Percentiles rank a stretch among this genome's conserved stretches.
phyloP scores from a whole-genome alignment of 352 stramenopile species.

The Phytophthora crassamura region DNA sequence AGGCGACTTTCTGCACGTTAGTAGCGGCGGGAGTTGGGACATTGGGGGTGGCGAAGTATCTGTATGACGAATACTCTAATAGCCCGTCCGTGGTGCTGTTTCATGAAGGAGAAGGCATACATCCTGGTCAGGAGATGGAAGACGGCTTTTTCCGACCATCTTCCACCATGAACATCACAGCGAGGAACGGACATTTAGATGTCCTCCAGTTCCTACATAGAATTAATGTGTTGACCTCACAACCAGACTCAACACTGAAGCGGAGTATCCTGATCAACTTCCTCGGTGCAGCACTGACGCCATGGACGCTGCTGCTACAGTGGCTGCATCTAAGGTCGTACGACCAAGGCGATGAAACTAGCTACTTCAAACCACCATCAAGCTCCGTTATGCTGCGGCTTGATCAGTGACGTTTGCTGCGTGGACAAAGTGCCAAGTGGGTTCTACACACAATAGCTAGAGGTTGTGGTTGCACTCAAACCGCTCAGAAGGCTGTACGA shows the following conservation, averaged over 20 bases:
- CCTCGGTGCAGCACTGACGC: conserved; percentile 11
- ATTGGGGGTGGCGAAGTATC: neutral
- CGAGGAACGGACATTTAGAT: conserved; percentile 12
- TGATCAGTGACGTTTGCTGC: too few species aligned
- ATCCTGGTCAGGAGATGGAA: neutral
- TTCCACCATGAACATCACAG: conserved; percentile 4
- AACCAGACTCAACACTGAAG: conserved; percentile 4
- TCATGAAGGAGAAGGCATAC: neutral
- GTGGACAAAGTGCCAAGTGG: too few species aligned
- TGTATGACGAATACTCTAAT: too few species aligned
- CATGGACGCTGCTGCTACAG: conserved; percentile 4
- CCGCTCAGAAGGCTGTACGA: too few species aligned
- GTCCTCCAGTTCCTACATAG: conserved; percentile 14
- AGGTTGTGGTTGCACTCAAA: too few species aligned
- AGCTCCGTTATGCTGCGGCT: too few species aligned
- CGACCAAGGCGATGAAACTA: conserved; percentile 4
- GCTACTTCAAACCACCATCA: neutral
- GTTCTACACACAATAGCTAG: too few species aligned
- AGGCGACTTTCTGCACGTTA: too few species aligned
- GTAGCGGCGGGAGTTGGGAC: neutral
- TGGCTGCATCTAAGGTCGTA: too few species aligned
- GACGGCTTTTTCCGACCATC: neutral
- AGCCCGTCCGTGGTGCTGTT: neutral
- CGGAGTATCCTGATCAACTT: neutral
- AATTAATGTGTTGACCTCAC: conserved; percentile 12